Conservation (phyloP, 257 asterid genomes). For the Echites panduratus region DNA sequence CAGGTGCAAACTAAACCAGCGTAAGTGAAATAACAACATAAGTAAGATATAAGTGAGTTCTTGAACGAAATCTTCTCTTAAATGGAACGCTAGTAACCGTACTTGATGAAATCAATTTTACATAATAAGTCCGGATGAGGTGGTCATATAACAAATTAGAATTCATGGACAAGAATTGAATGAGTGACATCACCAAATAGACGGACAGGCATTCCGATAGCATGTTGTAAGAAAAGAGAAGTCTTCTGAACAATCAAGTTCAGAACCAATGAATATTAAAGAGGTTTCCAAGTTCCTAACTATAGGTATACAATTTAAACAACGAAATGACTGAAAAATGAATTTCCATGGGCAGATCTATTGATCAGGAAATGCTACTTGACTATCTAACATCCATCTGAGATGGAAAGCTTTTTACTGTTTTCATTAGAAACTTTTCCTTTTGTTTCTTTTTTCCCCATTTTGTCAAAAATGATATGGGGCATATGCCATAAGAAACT, state of each 20-base stretch:
- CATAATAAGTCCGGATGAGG: not conserved
- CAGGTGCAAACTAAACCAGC: not conserved
- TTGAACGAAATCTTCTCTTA: not conserved
- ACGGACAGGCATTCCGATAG: not conserved
- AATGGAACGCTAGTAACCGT: not conserved
- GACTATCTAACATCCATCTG: not conserved
- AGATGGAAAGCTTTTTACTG: not conserved
- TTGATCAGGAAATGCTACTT: not conserved
- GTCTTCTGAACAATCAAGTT: not conserved
- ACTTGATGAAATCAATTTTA: constrained; percentile 1
- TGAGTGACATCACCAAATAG: not conserved
- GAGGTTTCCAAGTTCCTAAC: not conserved
- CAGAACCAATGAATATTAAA: not conserved
- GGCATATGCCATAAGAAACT: not conserved
- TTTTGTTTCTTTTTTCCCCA: not conserved
- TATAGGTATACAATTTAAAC: not conserved
- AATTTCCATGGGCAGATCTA: not conserved
- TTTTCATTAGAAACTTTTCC: not conserved
- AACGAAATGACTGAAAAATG: not conserved
- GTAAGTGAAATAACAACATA: not conserved
- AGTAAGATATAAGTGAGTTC: not conserved
- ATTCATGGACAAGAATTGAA: not conserved
- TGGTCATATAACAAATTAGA: not conserved
- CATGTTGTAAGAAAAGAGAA: not conserved
- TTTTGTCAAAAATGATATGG: not conserved